Evolutionary conservation across 2,329 filamentous ascomycete species (phyloP).

Genomic region (Fonsecaea erecta): DNA sequence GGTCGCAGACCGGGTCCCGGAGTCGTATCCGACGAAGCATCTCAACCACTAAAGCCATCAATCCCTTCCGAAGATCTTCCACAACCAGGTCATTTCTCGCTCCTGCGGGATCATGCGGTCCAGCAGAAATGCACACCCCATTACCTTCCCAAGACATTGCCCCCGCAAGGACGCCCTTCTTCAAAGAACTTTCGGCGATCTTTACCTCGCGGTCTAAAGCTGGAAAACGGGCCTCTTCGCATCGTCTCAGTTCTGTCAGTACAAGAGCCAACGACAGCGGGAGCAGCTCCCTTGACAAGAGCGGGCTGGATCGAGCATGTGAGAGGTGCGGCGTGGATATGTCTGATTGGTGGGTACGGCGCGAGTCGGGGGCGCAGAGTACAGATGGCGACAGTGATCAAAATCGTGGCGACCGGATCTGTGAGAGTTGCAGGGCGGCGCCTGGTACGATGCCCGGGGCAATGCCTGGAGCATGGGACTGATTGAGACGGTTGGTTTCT

Average conservation of each 20-base stretch:
- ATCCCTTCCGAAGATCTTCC: slow-evolving; percentile 4
- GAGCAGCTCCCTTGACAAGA: neutral
- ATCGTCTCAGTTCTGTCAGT: slow-evolving; percentile 8
- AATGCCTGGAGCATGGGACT: slow-evolving; percentile 23
- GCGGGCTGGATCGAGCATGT: slow-evolving; percentile 1
- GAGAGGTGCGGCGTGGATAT: slow-evolving; percentile 19
- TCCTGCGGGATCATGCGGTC: slow-evolving; percentile 2
- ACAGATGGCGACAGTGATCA: neutral
- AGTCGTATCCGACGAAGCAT: neutral
- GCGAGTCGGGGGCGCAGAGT: neutral
- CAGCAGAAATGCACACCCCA: slow-evolving; percentile 8
- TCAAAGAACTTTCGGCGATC: slow-evolving; percentile 34
- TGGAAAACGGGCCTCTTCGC: slow-evolving; percentile 24
- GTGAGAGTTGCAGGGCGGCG: slow-evolving; percentile 13
- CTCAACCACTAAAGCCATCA: slow-evolving; percentile 7
- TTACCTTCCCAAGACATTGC: slow-evolving; percentile 15
- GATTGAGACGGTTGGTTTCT: neutral
- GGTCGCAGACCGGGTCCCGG: neutral
- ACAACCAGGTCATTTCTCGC: neutral
- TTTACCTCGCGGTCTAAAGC: slow-evolving; percentile 26
- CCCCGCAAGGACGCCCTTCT: slow-evolving; percentile 18
- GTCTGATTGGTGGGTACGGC: slow-evolving; percentile 22
- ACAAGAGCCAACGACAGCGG: neutral
- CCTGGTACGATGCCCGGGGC: slow-evolving; percentile 5
- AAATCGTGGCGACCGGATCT: slow-evolving; percentile 1